These are phyloP conservation scores for Parasarocladium wereldwijsianum DNA, from an alignment of 2,329 filamentous ascomycete species.

Conservation along the genomic window DNA sequence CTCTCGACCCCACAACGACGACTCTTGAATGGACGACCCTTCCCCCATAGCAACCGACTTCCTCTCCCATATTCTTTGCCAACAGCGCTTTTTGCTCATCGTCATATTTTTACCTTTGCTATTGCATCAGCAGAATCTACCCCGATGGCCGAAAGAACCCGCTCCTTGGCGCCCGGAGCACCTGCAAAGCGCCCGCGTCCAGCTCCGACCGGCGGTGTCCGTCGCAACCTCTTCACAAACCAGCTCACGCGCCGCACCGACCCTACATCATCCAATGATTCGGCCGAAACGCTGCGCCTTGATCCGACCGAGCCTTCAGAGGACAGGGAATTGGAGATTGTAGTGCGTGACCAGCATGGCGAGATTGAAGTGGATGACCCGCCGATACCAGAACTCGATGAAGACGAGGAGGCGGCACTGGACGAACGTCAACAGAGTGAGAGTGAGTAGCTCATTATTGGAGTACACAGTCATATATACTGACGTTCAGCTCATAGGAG, in stretches of 20 bases:
- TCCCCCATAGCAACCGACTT: too few species aligned
- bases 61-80: too few species aligned
- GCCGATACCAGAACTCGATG: slow-evolving; percentile 35
- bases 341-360: slow-evolving; percentile 47
- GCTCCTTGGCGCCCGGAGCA: too few species aligned
- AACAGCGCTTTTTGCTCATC: too few species aligned
- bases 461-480: not conserved
- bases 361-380: slow-evolving; percentile 47
- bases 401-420: slow-evolving; percentile 36
- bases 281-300: slow-evolving; percentile 32
- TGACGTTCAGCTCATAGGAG: slow-evolving; percentile 24
- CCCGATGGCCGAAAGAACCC: too few species aligned
- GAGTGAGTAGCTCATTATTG: slow-evolving; percentile 26
- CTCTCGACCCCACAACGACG: too few species aligned
- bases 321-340: slow-evolving; percentile 29
- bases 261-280: slow-evolving; percentile 8
- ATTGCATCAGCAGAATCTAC: too few species aligned
- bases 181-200: slow-evolving; percentile 1
- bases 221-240: slow-evolving; percentile 42
- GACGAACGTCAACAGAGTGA: slow-evolving; percentile 45
- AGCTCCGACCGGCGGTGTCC: slow-evolving; percentile 9
- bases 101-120: too few species aligned
- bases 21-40: too few species aligned
- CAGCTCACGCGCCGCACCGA: slow-evolving; percentile 15
- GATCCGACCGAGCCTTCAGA: slow-evolving; percentile 24